Conservation (phyloP, 805 yeast species). For the Ogataea thermomethanolica region DNA sequence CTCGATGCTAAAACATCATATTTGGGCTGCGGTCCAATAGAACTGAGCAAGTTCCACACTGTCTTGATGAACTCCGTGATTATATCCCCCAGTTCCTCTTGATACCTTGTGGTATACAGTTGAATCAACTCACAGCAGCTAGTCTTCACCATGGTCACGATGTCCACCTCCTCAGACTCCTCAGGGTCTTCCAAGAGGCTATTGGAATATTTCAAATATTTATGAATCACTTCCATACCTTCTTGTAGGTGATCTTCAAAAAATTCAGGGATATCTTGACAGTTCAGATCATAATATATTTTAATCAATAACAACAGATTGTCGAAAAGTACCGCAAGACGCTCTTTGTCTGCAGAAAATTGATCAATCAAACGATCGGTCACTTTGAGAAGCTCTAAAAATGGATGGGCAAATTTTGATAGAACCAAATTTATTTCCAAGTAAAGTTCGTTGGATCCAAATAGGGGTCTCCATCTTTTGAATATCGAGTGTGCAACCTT, state of each 20-base stretch:
- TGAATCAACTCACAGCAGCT: constrained; percentile 81
- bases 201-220: constrained; percentile 65
- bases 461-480: constrained; percentile 94
- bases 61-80: constrained; percentile 76
- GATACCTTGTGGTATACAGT: constrained; percentile 84
- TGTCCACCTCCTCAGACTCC: constrained; percentile 67
- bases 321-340: constrained; percentile 58
- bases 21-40: constrained; percentile 65
- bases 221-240: constrained; percentile 80
- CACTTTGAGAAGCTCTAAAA: constrained; percentile 59
- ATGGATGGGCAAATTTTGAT: constrained; percentile 78
- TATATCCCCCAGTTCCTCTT: constrained; percentile 81
- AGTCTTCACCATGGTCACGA: constrained; percentile 69
- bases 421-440: constrained; percentile 83
- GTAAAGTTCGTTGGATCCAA: constrained; percentile 86
- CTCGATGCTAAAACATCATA: constrained; percentile 82
- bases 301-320: constrained; percentile 70
- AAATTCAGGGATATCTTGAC: constrained; percentile 97
- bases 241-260: constrained; percentile 82
- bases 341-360: constrained; percentile 43
- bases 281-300: constrained; percentile 88
- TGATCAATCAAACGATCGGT: constrained; percentile 63
- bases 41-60: constrained; percentile 72
- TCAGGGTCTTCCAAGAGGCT: constrained; percentile 52
- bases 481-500: constrained; percentile 94